phyloP scores from a whole-genome alignment of 495 filamentous ascomycete species.

The Usnea hakonensis region DNA sequence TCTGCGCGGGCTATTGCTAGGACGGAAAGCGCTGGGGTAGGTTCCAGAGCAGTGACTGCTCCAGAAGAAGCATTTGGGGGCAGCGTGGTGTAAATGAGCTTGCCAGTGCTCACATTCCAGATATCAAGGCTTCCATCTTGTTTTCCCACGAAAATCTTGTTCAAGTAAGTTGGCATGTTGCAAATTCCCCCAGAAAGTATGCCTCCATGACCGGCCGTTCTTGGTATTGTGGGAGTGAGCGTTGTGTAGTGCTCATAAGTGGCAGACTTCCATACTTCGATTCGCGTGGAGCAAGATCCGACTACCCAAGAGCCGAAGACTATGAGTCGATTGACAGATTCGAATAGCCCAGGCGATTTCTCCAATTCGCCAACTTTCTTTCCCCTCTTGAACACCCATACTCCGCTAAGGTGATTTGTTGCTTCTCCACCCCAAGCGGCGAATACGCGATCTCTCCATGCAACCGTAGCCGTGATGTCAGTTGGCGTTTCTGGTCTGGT shows the following conservation, averaged over 20 bases:
- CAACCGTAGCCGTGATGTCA: conserved; percentile 72
- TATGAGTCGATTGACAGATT: conserved; percentile 68
- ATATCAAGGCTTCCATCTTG: conserved; percentile 87
- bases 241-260: conserved; percentile 87
- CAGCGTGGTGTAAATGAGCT: conserved; percentile 75
- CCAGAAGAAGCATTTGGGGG: conserved; percentile 59
- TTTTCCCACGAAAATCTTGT: conserved; percentile 86
- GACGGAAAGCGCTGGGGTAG: conserved; percentile 75
- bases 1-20: conserved; percentile 78
- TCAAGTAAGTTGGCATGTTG: conserved; percentile 87
- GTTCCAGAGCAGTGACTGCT: conserved; percentile 72
- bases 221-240: conserved; percentile 44
- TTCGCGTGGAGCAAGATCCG: conserved; percentile 61
- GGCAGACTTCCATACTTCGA: conserved; percentile 84
- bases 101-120: conserved; percentile 91
- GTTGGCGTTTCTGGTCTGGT: conserved; percentile 82
- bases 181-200: conserved; percentile 64
- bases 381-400: conserved; percentile 96
- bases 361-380: conserved; percentile 72
- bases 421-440: conserved; percentile 70
- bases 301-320: conserved; percentile 91
- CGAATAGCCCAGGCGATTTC: conserved; percentile 47
- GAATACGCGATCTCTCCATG: conserved; percentile 81
- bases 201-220: conserved; percentile 38
- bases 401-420: conserved; percentile 45